Evolutionary conservation across 257 asterid species (phyloP).

Genomic region (Solanum peruvianum): DNA sequence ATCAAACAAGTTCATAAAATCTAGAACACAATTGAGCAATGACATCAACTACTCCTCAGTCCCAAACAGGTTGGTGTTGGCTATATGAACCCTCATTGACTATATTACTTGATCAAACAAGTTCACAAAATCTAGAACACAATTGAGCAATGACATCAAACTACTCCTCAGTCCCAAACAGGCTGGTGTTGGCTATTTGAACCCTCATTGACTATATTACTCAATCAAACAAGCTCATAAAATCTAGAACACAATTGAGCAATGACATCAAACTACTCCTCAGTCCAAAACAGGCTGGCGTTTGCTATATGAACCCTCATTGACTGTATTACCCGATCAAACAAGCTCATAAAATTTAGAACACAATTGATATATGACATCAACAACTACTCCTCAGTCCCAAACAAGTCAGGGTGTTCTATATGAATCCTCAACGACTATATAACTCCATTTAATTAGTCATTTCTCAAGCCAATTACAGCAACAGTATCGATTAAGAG

Average conservation of each 20-base stretch:
- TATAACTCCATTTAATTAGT: neutral
- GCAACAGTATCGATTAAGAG: neutral
- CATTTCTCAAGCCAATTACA: neutral
- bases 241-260: neutral
- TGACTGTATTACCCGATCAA: too few species aligned
- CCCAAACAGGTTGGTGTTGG: too few species aligned
- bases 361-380: neutral
- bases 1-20: neutral
- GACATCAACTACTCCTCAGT: too few species aligned
- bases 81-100: too few species aligned
- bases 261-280: too few species aligned
- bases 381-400: neutral
- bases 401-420: neutral
- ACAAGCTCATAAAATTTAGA: too few species aligned
- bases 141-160: neutral
- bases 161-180: neutral
- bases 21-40: neutral
- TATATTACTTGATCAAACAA: too few species aligned
- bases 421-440: neutral
- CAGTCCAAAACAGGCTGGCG: too few species aligned
- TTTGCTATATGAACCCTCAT: too few species aligned
- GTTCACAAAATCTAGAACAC: too few species aligned
- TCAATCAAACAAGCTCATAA: neutral
- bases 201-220: neutral
- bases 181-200: neutral